These are phyloP conservation scores for Penicillium canescens DNA, from an alignment of 495 filamentous ascomycete genomes.

Conservation along the genomic window DNA sequence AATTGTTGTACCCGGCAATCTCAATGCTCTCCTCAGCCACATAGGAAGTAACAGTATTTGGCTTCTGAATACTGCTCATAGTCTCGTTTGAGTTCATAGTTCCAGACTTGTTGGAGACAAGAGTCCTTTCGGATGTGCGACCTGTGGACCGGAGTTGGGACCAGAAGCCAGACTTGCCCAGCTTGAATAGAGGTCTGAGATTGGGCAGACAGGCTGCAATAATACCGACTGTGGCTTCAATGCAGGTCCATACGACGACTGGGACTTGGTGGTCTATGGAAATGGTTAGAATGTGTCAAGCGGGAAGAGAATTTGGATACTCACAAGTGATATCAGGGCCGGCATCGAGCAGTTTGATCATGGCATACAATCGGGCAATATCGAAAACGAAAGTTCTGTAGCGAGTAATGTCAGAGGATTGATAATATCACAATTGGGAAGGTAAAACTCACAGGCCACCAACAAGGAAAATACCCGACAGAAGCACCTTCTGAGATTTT, in stretches of 20 bases:
- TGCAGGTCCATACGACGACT: slow-evolving; percentile 27
- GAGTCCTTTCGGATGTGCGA: slow-evolving; percentile 12
- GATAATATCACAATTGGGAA: not conserved
- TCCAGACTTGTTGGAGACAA: slow-evolving; percentile 1
- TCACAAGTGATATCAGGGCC: slow-evolving; percentile 28
- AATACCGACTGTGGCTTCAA: slow-evolving; percentile 27
- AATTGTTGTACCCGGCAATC: slow-evolving; percentile 13
- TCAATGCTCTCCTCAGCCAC: slow-evolving; percentile 13
- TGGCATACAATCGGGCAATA: slow-evolving; percentile 18
- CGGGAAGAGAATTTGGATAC: not conserved
- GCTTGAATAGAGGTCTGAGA: slow-evolving; percentile 24
- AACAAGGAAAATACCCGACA: slow-evolving; percentile 42
- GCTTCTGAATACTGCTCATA: slow-evolving; percentile 8
- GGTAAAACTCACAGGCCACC: slow-evolving; percentile 34
- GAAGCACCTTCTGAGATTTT: slow-evolving; percentile 34
- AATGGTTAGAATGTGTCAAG: slow-evolving; percentile 1
- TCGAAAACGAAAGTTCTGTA: slow-evolving; percentile 24
- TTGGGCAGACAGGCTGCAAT: slow-evolving; percentile 30
- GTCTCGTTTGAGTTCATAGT: slow-evolving; percentile 5
- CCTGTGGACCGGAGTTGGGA: slow-evolving; percentile 19
- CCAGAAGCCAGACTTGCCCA: slow-evolving; percentile 22
- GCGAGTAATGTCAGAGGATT: not conserved
- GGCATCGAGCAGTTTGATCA: slow-evolving; percentile 17
- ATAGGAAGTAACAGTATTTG: slow-evolving; percentile 3
- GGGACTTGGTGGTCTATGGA: slow-evolving; percentile 27